Evolutionary conservation across 2,329 filamentous ascomycete species (phyloP).

Genomic region (Claviceps monticola): DNA sequence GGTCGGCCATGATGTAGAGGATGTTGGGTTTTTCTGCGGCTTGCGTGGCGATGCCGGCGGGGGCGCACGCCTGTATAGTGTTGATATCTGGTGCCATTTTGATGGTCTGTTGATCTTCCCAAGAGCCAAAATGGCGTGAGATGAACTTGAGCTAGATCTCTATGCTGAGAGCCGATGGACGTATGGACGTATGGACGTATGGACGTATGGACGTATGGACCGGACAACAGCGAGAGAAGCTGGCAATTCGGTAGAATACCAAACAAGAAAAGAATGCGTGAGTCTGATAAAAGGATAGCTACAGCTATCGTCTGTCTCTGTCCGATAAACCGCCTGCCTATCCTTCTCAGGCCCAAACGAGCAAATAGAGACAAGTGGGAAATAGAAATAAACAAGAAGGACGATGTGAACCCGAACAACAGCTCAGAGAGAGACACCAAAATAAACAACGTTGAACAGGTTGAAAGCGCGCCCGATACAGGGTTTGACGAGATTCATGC

Average conservation of each 20-base stretch:
- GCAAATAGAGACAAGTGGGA: neutral
- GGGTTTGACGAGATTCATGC: neutral
- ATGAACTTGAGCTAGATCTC: neutral
- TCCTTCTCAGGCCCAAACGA: neutral
- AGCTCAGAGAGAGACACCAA: neutral
- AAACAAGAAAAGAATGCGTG: conserved; percentile 7
- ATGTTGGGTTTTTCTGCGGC: conserved; percentile 26
- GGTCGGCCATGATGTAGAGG: conserved; percentile 88
- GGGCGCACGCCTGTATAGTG: conserved; percentile 46
- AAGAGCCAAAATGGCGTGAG: neutral
- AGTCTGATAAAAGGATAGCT: conserved; percentile 11
- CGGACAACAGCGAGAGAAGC: conserved; percentile 2
- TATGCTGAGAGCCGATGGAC: neutral
- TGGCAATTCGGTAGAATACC: conserved; percentile 5
- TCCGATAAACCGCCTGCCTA: neutral
- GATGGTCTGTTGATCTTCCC: neutral
- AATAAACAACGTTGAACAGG: neutral
- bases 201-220: neutral
- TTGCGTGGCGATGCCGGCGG: conserved; percentile 13
- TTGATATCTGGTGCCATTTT: conserved; percentile 62
- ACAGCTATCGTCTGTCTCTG: conserved; percentile 10
- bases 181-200: neutral
- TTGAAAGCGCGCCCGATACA: neutral
- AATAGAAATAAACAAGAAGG: neutral
- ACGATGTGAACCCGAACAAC: neutral